Conservation (phyloP, 331 rosid genomes). For the Telfairia occidentalis region DNA sequence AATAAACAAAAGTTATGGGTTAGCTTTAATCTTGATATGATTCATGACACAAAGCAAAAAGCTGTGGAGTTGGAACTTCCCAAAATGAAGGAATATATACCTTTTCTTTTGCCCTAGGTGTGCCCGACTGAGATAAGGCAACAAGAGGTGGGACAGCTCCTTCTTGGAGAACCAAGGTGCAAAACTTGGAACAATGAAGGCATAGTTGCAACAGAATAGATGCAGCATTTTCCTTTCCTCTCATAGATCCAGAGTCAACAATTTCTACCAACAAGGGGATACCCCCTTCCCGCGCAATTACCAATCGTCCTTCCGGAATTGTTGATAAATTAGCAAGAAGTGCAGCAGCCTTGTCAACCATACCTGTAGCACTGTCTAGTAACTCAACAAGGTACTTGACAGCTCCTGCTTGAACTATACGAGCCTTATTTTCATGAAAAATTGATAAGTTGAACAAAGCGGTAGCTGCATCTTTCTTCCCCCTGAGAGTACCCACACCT, state of each 20-base stretch:
- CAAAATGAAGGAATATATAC: slow-evolving; percentile 22
- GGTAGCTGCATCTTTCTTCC: slow-evolving; percentile 90
- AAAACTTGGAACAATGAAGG: slow-evolving; percentile 64
- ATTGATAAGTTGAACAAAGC: slow-evolving; percentile 83
- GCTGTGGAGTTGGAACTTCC: not conserved
- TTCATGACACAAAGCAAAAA: slow-evolving; percentile 9
- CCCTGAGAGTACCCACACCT: slow-evolving; percentile 66
- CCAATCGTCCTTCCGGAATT: slow-evolving; percentile 61
- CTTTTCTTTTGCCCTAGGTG: slow-evolving; percentile 89
- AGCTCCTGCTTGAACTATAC: slow-evolving; percentile 85
- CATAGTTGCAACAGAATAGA: slow-evolving; percentile 72
- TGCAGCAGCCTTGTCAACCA: slow-evolving; percentile 91
- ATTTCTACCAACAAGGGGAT: slow-evolving; percentile 76
- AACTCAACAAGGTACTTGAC: slow-evolving; percentile 65
- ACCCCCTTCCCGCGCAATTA: slow-evolving; percentile 57
- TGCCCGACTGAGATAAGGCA: slow-evolving; percentile 79
- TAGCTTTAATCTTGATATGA: not conserved
- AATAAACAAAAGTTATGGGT: not conserved
- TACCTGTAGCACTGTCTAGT: slow-evolving; percentile 52
- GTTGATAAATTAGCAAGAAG: slow-evolving; percentile 80
- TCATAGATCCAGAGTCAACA: slow-evolving; percentile 66
- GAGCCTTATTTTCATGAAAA: slow-evolving; percentile 81
- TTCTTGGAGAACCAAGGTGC: slow-evolving; percentile 84
- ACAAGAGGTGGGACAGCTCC: slow-evolving; percentile 98
- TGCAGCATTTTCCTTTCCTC: slow-evolving; percentile 93